A percentile compares a stretch with the other conserved stretches of the same genome.
phyloP scores from a whole-genome alignment of 163 green algal genomes.

The Trebouxia gelatinosa region DNA sequence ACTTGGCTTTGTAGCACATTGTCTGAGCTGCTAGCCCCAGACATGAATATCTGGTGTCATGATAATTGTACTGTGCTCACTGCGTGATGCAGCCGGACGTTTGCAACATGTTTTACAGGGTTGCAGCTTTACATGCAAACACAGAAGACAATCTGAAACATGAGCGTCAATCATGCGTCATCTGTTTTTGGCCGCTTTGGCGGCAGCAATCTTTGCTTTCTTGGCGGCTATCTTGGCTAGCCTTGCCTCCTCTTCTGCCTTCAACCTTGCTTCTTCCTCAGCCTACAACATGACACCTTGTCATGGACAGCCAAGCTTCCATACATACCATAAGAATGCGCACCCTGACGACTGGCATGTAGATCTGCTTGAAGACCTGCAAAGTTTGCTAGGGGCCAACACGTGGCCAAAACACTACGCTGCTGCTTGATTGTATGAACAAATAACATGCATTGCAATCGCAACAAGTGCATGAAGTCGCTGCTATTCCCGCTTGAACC shows the following conservation, averaged over 20 bases:
- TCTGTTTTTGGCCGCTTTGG: conserved; percentile 22
- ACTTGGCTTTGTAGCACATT: no score
- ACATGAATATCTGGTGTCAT: no score
- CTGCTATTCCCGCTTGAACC: not conserved
- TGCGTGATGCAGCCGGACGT: no score
- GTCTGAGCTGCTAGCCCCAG: no score
- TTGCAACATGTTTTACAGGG: no score
- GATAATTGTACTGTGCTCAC: no score
- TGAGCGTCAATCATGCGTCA: not conserved
- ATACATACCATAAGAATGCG: not conserved
- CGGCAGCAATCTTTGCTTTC: conserved; percentile 23
- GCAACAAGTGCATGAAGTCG: no score
- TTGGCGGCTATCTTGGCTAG: conserved; percentile 32
- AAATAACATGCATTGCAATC: not conserved
- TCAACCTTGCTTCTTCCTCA: conserved; percentile 48
- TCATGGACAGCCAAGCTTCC: not conserved
- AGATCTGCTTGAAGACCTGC: no score
- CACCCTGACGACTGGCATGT: not conserved
- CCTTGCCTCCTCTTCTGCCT: conserved; percentile 53
- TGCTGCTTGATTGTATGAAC: not conserved
- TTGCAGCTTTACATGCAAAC: no score
- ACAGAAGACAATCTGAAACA: no score
- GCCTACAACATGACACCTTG: not conserved
- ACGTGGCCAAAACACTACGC: no score
- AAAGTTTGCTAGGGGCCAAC: no score